phyloP scores from a whole-genome alignment of 2,329 filamentous ascomycete species.

The Beauveria sp. region DNA sequence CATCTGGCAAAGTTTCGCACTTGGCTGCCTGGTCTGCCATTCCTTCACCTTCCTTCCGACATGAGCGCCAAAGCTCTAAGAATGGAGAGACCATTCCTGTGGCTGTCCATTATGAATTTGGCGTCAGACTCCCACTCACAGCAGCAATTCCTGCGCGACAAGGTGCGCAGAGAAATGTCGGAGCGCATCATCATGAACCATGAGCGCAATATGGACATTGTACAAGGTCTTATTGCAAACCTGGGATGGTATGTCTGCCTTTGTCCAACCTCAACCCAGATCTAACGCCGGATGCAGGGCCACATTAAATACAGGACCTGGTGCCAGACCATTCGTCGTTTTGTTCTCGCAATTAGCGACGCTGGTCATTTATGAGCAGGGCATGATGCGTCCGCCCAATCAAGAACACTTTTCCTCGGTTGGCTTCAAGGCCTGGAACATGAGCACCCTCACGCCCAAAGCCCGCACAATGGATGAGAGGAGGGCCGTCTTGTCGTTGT shows the following conservation, averaged over 20 bases:
- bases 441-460: slow-evolving; percentile 20
- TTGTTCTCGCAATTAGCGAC: slow-evolving; percentile 35
- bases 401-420: slow-evolving; percentile 29
- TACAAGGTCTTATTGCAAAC: slow-evolving; percentile 41
- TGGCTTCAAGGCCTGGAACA: slow-evolving; percentile 29
- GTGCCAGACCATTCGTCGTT: slow-evolving; percentile 36
- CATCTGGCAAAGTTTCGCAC: slow-evolving; percentile 34
- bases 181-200: slow-evolving; percentile 38
- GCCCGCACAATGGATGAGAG: slow-evolving; percentile 41
- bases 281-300: slow-evolving; percentile 24
- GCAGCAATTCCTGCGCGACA: slow-evolving; percentile 32
- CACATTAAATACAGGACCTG: slow-evolving; percentile 28
- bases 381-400: slow-evolving; percentile 31
- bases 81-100: slow-evolving; percentile 38
- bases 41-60: slow-evolving; percentile 32
- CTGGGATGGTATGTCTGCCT: slow-evolving; percentile 34
- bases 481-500: slow-evolving; percentile 41
- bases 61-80: slow-evolving; percentile 32
- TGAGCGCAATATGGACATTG: slow-evolving; percentile 44
- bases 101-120: slow-evolving; percentile 40
- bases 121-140: slow-evolving; percentile 33
- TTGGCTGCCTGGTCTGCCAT: slow-evolving; percentile 36
- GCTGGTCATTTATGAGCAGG: slow-evolving; percentile 38
- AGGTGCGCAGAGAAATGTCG: slow-evolving; percentile 35
- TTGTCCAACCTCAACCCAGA: no score